Percentiles rank a stretch among this genome's conserved stretches.
Conservation (phyloP, 257 asterid species). For the Solanum pennellii region DNA sequence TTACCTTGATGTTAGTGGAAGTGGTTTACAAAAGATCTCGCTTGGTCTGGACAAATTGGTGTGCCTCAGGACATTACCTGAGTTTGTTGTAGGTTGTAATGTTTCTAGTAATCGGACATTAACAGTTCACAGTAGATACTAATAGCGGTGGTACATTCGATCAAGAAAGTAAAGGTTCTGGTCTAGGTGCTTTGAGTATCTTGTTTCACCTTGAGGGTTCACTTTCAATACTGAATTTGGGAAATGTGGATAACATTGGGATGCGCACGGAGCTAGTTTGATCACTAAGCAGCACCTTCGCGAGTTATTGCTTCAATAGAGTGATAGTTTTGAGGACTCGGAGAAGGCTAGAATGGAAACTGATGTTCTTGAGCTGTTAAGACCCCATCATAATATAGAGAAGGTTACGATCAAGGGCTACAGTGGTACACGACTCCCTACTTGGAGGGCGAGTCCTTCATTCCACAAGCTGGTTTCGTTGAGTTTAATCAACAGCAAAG, state of each 20-base stretch:
- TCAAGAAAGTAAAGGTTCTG: neutral
- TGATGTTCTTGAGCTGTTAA: conserved; percentile 31
- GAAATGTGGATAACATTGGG: conserved; percentile 29
- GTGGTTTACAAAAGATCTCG: conserved; percentile 25
- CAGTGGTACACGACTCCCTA: conserved; percentile 23
- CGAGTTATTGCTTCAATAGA: conserved; percentile 23
- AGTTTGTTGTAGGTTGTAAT: conserved; percentile 18
- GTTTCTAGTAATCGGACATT: neutral
- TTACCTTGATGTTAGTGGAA: conserved; percentile 29
- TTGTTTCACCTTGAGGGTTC: conserved; percentile 30
- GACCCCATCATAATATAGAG: conserved; percentile 29
- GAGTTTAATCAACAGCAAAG: conserved; percentile 24
- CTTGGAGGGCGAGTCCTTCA: conserved; percentile 30
- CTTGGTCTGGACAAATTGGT: conserved; percentile 21
- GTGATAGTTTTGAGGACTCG: conserved; percentile 13
- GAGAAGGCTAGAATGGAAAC: conserved; percentile 16
- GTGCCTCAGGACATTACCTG: conserved; percentile 21
- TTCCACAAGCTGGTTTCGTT: conserved; percentile 22
- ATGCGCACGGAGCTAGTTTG: conserved; percentile 32
- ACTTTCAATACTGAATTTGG: conserved; percentile 25
- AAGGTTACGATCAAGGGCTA: conserved; percentile 16
- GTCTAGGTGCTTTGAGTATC: conserved; percentile 25
- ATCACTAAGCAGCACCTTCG: conserved; percentile 10
- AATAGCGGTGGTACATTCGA: neutral
- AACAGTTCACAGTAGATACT: neutral